Evolutionary conservation across 768 basidiomycete species (phyloP).

Genomic region (Arthromyces matolae): DNA sequence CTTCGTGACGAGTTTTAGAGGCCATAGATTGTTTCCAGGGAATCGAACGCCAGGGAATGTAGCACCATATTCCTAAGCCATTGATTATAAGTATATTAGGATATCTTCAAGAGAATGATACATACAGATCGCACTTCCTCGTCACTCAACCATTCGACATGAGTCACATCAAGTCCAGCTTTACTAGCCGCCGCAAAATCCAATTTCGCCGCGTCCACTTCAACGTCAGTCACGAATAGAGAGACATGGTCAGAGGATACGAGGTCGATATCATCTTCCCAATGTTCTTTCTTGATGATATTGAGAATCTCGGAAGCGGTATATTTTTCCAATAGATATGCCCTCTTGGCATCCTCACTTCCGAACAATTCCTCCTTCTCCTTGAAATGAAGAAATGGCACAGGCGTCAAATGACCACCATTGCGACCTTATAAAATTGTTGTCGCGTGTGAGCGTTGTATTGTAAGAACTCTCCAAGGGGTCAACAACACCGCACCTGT

Average conservation of each 20-base stretch:
- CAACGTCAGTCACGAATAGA: constrained; percentile 45
- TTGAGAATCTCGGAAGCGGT: constrained; percentile 46
- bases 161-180: constrained; percentile 43
- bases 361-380: constrained; percentile 38
- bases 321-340: constrained; percentile 54
- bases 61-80: constrained; percentile 38
- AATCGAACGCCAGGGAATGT: constrained; percentile 48
- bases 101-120: background rate
- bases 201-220: too few species aligned
- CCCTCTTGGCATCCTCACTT: constrained; percentile 48
- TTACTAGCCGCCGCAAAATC: too few species aligned
- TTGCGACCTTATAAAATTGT: constrained; percentile 77
- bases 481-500: constrained; percentile 46
- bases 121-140: constrained; percentile 48
- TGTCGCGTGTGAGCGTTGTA: background rate
- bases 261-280: constrained; percentile 55
- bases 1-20: constrained; percentile 70
- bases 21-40: constrained; percentile 70
- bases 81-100: background rate
- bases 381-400: constrained; percentile 43
- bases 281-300: constrained; percentile 42
- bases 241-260: constrained; percentile 51
- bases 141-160: constrained; percentile 42
- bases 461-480: background rate
- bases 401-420: constrained; percentile 69